Percentiles rank a stretch among this genome's conserved stretches.
Conservation (phyloP, 2,329 filamentous ascomycete species). For the Boeremia exigua region DNA sequence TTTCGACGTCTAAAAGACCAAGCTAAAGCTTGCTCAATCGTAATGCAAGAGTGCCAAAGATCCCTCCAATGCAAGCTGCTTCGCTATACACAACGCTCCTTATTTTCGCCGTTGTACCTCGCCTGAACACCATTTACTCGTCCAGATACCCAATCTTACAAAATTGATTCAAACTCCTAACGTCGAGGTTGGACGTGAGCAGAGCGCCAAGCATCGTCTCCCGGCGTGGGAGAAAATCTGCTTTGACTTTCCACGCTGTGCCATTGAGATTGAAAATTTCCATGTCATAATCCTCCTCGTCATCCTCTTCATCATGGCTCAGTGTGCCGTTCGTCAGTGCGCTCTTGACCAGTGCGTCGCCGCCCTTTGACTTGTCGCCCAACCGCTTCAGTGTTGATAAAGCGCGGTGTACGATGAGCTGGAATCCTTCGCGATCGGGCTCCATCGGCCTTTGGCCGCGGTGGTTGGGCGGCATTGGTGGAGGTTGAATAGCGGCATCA, state of each 20-base stretch:
- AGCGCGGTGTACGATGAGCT: slow-evolving; percentile 53
- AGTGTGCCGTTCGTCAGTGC: slow-evolving; percentile 35
- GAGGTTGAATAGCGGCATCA: slow-evolving; percentile 35
- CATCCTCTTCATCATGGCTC: slow-evolving; percentile 33
- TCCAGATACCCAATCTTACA: slow-evolving; percentile 48
- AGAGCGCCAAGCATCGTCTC: slow-evolving; percentile 55
- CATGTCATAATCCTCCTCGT: slow-evolving; percentile 41
- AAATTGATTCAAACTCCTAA: slow-evolving; percentile 51
- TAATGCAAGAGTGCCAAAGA: slow-evolving; percentile 10
- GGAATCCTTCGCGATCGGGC: slow-evolving; percentile 45
- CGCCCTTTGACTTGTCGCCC: slow-evolving; percentile 52
- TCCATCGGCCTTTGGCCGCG: slow-evolving; percentile 43
- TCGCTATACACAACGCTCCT: slow-evolving; percentile 17
- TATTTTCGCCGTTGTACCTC: slow-evolving; percentile 7
- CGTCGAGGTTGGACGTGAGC: slow-evolving; percentile 53
- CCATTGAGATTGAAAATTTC: slow-evolving; percentile 42
- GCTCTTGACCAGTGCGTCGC: slow-evolving; percentile 41
- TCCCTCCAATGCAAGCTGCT: slow-evolving; percentile 17
- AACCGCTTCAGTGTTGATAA: slow-evolving; percentile 55
- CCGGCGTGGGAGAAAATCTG: slow-evolving; percentile 54
- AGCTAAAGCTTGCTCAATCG: slow-evolving; percentile 5
- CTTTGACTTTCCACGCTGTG: slow-evolving; percentile 43
- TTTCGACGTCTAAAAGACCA: slow-evolving; percentile 6
- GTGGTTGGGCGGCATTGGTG: slow-evolving; percentile 36
- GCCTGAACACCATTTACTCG: slow-evolving; percentile 24